phyloP scores from a whole-genome alignment of 805 yeast genomes.

The Candida patagonica region DNA sequence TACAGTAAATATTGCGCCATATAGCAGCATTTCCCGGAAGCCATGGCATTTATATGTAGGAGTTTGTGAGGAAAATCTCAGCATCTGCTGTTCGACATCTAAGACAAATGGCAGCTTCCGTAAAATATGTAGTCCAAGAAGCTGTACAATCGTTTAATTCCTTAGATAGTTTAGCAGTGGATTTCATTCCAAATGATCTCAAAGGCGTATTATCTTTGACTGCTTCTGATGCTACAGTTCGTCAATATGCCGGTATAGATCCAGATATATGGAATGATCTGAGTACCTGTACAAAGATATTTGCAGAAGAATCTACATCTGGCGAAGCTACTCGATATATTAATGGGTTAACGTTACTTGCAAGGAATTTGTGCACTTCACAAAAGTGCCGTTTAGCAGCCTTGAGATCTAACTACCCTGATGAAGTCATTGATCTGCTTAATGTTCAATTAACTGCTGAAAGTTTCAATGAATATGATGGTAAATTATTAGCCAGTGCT shows the following conservation, averaged over 20 bases:
- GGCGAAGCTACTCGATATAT: slow-evolving; percentile 25
- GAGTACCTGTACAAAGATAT: background rate
- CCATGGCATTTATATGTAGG: no score
- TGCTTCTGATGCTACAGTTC: slow-evolving; percentile 2
- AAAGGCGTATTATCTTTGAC: slow-evolving; percentile 16
- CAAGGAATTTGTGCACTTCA: slow-evolving; percentile 37
- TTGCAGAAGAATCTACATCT: background rate
- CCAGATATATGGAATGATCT: background rate
- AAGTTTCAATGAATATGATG: background rate
- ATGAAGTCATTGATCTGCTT: background rate
- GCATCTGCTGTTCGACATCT: no score
- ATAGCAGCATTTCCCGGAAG: no score
- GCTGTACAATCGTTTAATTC: no score
- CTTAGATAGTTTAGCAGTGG: slow-evolving; percentile 2
- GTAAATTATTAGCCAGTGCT: background rate
- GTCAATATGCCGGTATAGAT: background rate
- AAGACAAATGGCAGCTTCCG: background rate
- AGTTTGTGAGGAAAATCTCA: no score
- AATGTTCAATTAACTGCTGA: background rate
- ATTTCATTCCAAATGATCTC: slow-evolving; percentile 8
- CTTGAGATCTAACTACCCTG: background rate
- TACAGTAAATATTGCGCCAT: no score
- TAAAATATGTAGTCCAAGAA: no score
- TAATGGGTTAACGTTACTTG: slow-evolving; percentile 41
- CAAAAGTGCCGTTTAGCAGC: slow-evolving; percentile 21